Base-by-base conservation (phyloP, 805 yeast species). In the Kodamaea leandrae region DNA sequence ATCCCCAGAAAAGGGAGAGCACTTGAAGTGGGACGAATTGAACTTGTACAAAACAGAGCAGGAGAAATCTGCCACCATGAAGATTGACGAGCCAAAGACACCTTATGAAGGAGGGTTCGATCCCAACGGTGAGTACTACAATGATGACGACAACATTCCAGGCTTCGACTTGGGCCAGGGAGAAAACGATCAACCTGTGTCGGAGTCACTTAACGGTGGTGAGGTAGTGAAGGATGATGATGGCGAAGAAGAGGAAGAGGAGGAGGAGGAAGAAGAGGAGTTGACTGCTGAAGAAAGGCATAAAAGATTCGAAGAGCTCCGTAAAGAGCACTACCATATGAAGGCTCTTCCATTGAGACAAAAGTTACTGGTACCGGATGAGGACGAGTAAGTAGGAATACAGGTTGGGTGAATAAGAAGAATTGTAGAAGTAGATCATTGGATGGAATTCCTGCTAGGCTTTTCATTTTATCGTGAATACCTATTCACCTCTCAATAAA, bases 31-130 rank as follows among this genome's bases (percentile, higher is more conserved):
- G 96, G 95, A 90, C 57, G 90, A 86, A 50, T 69, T 81, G 46
- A 90, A 90, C 54, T 61, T 90, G 40, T 77, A 74, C 38, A 77
- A 75, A 38, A 75, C 86, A 3, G 95, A 89, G 56, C 85, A 78
- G 57, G 86, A 83, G 51, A 79, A 79, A 60, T 62, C 74, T 8
- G 77, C 88, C 16, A 82, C 86, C 20, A 82, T 83, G 88, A 81
- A 82, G 52, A 87, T 90, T 32, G 95, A 87, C 55, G 97, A 90
- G 60, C 97, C 97, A 16, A 90, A 90, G 68, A 90, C 97, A 1
- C 97, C 97, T 4, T 90, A 84, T 54, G 95, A 86, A 57, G 95
- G 93, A 8, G 95, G 96, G 1, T 83, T 86, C 19, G 82, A 84
- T 53, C 90, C 93, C 1, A 71, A 76, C 39, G 87, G 86, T 23